Conservation (phyloP, 805 yeast species). For the Saturnispora silvae region DNA sequence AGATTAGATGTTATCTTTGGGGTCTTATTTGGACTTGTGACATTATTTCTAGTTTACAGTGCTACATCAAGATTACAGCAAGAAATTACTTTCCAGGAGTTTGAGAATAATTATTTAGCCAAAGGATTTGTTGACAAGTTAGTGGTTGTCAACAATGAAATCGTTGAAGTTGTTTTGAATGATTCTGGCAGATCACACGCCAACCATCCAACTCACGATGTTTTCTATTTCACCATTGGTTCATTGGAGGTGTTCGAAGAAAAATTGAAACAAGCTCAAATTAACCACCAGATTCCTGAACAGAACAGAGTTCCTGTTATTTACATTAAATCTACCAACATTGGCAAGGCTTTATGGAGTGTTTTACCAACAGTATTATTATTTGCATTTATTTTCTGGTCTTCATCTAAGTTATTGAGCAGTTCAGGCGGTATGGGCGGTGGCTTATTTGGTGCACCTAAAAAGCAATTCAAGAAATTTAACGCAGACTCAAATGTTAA, state of each 20-base stretch:
- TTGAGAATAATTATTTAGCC: conserved; percentile 67
- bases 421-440: conserved; percentile 51
- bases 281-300: conserved; percentile 53
- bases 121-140: conserved; percentile 69
- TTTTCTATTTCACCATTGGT: conserved; percentile 67
- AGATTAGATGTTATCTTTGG: conserved; percentile 11
- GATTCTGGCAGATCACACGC: conserved; percentile 28
- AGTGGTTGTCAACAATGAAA: conserved; percentile 59
- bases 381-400: conserved; percentile 68
- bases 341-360: conserved; percentile 53
- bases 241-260: conserved; percentile 80
- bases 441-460: conserved; percentile 54
- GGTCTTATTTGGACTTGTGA: conserved; percentile 7
- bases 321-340: conserved; percentile 58
- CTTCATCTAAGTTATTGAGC: conserved; percentile 43
- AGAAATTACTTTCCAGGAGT: conserved; percentile 52
- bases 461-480: conserved; percentile 70
- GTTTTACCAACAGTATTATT: conserved; percentile 73
- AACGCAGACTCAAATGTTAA: conserved; percentile 78
- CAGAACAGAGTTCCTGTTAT: conserved; percentile 68
- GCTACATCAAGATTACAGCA: conserved; percentile 19
- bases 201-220: conserved; percentile 19
- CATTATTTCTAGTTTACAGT: conserved; percentile 16
- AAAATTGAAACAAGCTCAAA: conserved; percentile 65
- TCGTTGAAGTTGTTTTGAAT: conserved; percentile 60